These are phyloP conservation scores for Cupressus sempervirens DNA, from an alignment of 75 land plant species.

Conservation along the genomic window DNA sequence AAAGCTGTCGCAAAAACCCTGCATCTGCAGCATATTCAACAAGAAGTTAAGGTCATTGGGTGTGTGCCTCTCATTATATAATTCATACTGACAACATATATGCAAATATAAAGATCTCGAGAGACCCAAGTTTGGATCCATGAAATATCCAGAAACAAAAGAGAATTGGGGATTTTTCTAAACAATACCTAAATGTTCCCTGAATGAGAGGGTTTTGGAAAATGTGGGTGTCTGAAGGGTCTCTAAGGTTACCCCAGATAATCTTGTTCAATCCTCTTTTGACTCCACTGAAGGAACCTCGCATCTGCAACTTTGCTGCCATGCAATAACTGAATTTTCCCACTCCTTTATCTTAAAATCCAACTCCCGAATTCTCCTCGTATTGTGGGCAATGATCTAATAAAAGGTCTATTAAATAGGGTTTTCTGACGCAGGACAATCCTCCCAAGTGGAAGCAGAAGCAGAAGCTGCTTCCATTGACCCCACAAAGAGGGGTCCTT, in stretches of 20 bases:
- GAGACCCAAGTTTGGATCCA: background rate
- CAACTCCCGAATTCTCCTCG: background rate
- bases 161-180: background rate
- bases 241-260: background rate
- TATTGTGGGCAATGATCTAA: background rate
- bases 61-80: background rate
- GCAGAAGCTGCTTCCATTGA: background rate
- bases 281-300: background rate
- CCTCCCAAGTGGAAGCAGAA: background rate
- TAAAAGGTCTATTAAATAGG: background rate
- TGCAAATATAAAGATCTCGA: background rate
- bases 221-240: background rate
- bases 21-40: background rate
- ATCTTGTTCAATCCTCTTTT: constrained; percentile 3
- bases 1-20: background rate
- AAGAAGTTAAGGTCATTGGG: background rate
- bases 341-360: background rate
- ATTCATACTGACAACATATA: background rate
- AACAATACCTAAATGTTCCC: background rate
- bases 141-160: background rate
- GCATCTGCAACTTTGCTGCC: constrained; percentile 3
- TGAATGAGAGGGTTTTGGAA: background rate
- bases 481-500: background rate
- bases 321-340: background rate
- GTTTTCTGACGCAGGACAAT: background rate